Conservation (phyloP, 257 asterid genomes). For the Solanum chmielewskii region DNA sequence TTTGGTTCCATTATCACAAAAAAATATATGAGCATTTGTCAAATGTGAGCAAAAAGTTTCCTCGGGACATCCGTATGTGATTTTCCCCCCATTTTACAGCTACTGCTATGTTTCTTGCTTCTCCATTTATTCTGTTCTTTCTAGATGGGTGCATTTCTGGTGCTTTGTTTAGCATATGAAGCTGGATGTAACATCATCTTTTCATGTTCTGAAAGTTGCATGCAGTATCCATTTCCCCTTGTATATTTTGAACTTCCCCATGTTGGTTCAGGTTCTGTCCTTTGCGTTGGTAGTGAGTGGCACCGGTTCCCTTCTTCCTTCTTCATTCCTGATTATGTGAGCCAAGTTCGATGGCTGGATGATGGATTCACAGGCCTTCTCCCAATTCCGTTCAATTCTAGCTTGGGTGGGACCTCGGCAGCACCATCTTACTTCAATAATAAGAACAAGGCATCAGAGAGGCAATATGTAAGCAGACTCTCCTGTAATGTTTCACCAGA, state of each 20-base stretch:
- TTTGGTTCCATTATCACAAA: too few relatives aligned
- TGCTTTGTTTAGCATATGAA: background rate
- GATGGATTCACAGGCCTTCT: constrained; percentile 98
- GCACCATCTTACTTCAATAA: constrained; percentile 87
- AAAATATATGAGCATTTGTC: background rate
- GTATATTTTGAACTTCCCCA: background rate
- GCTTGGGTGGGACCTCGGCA: constrained; percentile 89
- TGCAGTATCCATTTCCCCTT: background rate
- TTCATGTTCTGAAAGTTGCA: background rate
- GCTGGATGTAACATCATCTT: background rate
- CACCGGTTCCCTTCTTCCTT: constrained; percentile 94
- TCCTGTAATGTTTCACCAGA: background rate
- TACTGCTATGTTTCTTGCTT: background rate
- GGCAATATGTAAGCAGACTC: constrained; percentile 61
- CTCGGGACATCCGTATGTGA: background rate
- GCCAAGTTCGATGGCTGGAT: constrained; percentile 86
- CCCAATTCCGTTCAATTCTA: constrained; percentile 80
- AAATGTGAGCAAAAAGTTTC: background rate
- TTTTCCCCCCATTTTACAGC: background rate
- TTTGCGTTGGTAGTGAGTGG: constrained; percentile 98
- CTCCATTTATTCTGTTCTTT: background rate
- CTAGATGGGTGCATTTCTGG: background rate
- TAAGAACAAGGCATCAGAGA: constrained; percentile 82
- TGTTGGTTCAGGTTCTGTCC: constrained; percentile 43
- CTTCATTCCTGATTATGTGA: constrained; percentile 67